Conservation (phyloP, 805 yeast species). For the Zygotorulaspora danielsina region DNA sequence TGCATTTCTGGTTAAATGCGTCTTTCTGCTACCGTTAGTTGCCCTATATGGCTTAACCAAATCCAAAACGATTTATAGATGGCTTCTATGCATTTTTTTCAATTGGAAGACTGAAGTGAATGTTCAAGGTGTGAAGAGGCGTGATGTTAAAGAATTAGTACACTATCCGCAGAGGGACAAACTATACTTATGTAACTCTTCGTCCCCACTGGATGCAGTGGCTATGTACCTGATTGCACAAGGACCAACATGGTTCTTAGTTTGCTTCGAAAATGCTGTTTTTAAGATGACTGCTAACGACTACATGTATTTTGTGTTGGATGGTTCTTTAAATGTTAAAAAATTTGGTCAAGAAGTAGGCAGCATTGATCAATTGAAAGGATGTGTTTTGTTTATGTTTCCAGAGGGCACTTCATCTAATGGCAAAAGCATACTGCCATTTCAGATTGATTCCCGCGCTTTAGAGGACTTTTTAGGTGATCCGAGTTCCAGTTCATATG, state of each 20-base stretch:
- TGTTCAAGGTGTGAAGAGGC: slow-evolving; percentile 44
- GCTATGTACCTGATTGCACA: slow-evolving; percentile 33
- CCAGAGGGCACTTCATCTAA: slow-evolving; percentile 85
- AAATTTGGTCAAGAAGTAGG: slow-evolving; percentile 15
- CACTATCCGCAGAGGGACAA: slow-evolving; percentile 39
- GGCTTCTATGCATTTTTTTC: slow-evolving; percentile 34
- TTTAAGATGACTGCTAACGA: slow-evolving; percentile 16
- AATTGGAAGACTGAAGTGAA: slow-evolving; percentile 36
- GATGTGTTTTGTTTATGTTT: slow-evolving; percentile 52
- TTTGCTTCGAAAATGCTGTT: slow-evolving; percentile 19
- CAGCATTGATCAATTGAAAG: slow-evolving; percentile 24
- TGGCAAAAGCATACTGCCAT: slow-evolving; percentile 68
- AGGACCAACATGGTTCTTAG: slow-evolving; percentile 20
- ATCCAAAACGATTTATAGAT: slow-evolving; percentile 14
- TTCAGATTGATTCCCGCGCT: slow-evolving; percentile 34
- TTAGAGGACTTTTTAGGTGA: slow-evolving; percentile 21
- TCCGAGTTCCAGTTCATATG: slow-evolving; percentile 8
- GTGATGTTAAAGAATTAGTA: slow-evolving; percentile 22
- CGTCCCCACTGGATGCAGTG: slow-evolving; percentile 45
- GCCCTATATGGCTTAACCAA: slow-evolving; percentile 9
- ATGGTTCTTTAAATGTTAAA: slow-evolving; percentile 23
- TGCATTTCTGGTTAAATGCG: slow-evolving; percentile 14
- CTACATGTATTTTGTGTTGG: slow-evolving; percentile 22
- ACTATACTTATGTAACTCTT: slow-evolving; percentile 46
- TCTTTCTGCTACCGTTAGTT: slow-evolving; percentile 22